Conservation (phyloP, 306 rosid species). For the Rubus parviflorus region DNA sequence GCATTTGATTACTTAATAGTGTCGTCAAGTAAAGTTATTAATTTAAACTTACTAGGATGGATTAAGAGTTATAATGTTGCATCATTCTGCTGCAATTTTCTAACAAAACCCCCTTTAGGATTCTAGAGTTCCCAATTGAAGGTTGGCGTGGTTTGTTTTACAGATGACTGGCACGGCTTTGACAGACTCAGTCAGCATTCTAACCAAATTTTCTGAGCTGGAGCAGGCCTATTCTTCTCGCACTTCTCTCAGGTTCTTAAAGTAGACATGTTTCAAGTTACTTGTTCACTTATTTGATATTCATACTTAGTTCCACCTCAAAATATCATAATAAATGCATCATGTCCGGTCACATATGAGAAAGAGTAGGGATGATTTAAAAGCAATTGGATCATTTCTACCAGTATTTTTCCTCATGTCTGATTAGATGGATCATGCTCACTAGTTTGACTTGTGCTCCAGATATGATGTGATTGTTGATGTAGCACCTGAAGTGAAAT, state of each 20-base stretch:
- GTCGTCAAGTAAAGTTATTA: background rate
- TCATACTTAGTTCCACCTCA: conserved; percentile 4
- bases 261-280: conserved; percentile 14
- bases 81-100: background rate
- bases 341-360: background rate
- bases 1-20: background rate
- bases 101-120: background rate
- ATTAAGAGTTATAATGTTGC: conserved; percentile 7
- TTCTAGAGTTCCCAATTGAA: conserved; percentile 3
- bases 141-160: conserved; percentile 23
- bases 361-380: background rate
- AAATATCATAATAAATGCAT: background rate
- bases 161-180: conserved; percentile 80
- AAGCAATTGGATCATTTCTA: conserved; percentile 13
- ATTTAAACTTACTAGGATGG: no score
- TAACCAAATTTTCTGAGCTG: conserved; percentile 72
- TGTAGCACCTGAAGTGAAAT: conserved; percentile 81
- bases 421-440: conserved; percentile 26
- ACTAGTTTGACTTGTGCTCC: conserved; percentile 39
- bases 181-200: conserved; percentile 74
- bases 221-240: conserved; percentile 72
- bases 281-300: conserved; percentile 21
- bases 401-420: conserved; percentile 8
- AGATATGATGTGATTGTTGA: conserved; percentile 88
- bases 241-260: conserved; percentile 64